Base-by-base conservation (phyloP, 1,139 yeast species). In the Magnusiomyces ingens region DNA sequence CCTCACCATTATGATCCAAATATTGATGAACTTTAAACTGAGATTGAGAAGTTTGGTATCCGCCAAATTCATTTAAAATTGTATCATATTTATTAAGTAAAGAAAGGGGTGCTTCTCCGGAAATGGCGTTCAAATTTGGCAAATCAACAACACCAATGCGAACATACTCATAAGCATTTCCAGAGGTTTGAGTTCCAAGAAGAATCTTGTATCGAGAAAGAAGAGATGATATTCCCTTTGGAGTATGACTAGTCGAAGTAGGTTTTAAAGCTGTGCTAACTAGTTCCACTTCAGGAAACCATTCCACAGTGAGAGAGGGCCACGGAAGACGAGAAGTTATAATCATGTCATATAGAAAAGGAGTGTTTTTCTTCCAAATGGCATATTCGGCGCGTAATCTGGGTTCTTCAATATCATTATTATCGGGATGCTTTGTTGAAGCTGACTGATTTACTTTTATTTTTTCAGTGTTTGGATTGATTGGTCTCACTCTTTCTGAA, bases 341-440 rank as follows among this genome's bases (percentile, higher is more conserved):
- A 61, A 87, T 78, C 59, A 87, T 74, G 68, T 88, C 89, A 70
- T 91, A 91, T 51, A 90, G 73, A 60, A 89, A 77, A 13, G 96
- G 96, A 6, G 90, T 86, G 2, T 95, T 82, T 66, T 90, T 90
- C 68, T 90, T 91, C 98, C 98, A 91, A 53, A 88, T 85, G 67
- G 88, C 88, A 74, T 81, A 87, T 69, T 88, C 95, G 2, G 54
- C 54, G 3, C 52, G 46, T 15, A 54, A 45, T 37, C 48, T 51
- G 2, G 56, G 51, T 19, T 54, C 54, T 49, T 54, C 56, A 21
- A 51, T 54, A 42, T 54, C 53, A 4, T 50, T 52, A 38, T 51
- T 48, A 15, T 54, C 53, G 22, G 50, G 29, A 2, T 35, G 17
- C 15, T 48, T 19, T 46, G 45, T 45, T 48, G 47, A 18, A 50